Evolutionary conservation across 768 basidiomycete species (phyloP), one percentile per base, ranked within the genome.

Genomic region (Calocybe gangraenosa): DNA sequence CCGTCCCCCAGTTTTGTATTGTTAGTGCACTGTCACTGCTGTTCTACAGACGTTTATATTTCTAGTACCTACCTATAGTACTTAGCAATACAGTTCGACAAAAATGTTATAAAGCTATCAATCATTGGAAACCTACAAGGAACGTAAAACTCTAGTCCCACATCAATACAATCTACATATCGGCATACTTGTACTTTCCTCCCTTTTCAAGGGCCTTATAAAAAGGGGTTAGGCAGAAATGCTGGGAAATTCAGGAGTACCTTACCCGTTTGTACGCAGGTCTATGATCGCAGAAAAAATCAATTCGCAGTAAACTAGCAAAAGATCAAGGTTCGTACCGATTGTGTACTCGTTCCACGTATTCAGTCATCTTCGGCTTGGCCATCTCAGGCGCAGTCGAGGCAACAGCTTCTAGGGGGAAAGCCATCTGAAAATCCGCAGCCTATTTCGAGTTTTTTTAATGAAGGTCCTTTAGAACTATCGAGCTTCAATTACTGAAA

Each of bases 351-450:
- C 34, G 44, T 40, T 54, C 41, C 6, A 64, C 59, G 30, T 48
- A 61, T 49, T 53, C 54, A 30, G 50, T 49, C 42, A 59, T 56
- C 42, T 56, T 53, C 1, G 56, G 57, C 3, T 54, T 45, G 4
- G 43, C 50, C 9, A 49, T 40, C 2, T 54, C 41, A 4, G 58
- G 53, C 14, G 48, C 35, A 7, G 10, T 19, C 21, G 52, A 32
- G 13, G 56, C 55, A 19, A 62, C 31, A 17, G 43, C 53, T 50
- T 61, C 60, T 14, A 59, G 40, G 9, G 61, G 55, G 28, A 61
- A 61, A 5, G 42, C 48, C 61, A 64, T 62, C 43, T 58, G 57
- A 35, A 55, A 64, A 45, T 63, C 60, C 17, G 60, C 63, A 31
- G 56, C 46, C 52, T 58, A 20, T 20, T 14, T 13, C 20, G 15